A percentile compares a stretch with the other conserved stretches of the same genome.
Conservation (phyloP, 805 yeast species). For the Wickerhamomyces kurtzmanii region DNA sequence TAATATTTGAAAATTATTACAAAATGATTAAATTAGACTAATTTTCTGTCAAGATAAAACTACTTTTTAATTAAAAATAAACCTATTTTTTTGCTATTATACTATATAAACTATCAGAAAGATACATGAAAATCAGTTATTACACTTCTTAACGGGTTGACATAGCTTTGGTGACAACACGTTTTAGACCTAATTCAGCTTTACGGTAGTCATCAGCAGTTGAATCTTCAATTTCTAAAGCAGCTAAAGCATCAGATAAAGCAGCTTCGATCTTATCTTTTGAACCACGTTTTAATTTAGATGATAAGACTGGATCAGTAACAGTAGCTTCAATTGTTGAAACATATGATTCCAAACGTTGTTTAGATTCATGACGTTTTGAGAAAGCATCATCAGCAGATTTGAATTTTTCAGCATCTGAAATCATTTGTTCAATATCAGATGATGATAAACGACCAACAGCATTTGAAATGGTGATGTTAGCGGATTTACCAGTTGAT, state of each 20-base stretch:
- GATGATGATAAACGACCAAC: constrained; percentile 96
- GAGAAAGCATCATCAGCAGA: constrained; percentile 98
- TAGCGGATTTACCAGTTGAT: constrained; percentile 96
- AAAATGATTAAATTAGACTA: too few relatives aligned
- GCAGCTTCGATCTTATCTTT: constrained; percentile 97
- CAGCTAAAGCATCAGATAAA: constrained; percentile 95
- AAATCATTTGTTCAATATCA: constrained; percentile 97
- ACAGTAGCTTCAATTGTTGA: constrained; percentile 90
- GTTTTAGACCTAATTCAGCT: constrained; percentile 98
- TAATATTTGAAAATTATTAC: too few relatives aligned
- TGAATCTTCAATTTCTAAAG: constrained; percentile 94
- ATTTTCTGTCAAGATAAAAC: too few relatives aligned
- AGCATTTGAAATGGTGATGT: constrained; percentile 98
- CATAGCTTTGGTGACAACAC: constrained; percentile 99
- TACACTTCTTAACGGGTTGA: constrained; percentile 73
- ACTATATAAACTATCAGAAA: too few relatives aligned
- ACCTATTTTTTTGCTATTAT: too few relatives aligned
- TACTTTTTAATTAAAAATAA: too few relatives aligned
- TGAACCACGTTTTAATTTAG: constrained; percentile 95
- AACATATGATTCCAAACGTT: constrained; percentile 97
- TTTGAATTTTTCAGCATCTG: constrained; percentile 99
- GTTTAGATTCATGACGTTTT: constrained; percentile 98
- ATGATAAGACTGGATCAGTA: constrained; percentile 96
- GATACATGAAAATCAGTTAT: constrained; percentile 1
- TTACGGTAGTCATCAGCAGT: constrained; percentile 96